Conservation (phyloP, 2,329 filamentous ascomycete genomes). For the Rhexocercosporidium sp. region DNA sequence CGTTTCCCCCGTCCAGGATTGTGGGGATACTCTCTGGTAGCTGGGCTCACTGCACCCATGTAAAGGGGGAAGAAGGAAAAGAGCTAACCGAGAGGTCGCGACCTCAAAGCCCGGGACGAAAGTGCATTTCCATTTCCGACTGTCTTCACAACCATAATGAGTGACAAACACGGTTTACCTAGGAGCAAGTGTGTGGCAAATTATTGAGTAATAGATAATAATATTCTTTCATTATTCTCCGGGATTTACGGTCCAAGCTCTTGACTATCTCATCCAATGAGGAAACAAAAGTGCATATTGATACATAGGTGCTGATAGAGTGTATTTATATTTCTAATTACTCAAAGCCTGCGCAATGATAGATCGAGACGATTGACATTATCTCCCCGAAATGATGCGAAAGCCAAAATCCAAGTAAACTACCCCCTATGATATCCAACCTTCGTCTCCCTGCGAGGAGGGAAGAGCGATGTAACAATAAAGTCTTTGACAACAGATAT, state of each 20-base stretch:
- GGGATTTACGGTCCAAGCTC: not conserved
- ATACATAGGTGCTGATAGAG: too few relatives aligned
- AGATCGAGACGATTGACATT: not conserved
- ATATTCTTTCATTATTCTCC: not conserved
- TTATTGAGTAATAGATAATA: not conserved
- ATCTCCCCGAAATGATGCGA: not conserved
- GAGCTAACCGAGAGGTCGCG: not conserved
- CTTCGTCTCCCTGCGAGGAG: not conserved
- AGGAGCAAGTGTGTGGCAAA: slow-evolving; percentile 1
- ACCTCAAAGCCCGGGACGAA: slow-evolving; percentile 6
- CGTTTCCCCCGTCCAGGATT: slow-evolving; percentile 4
- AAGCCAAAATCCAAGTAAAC: not conserved
- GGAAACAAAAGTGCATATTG: not conserved
- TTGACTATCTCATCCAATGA: not conserved
- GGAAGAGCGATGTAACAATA: not conserved
- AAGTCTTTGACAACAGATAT: slow-evolving; percentile 6
- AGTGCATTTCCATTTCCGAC: slow-evolving; percentile 5
- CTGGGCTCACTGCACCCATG: not conserved
- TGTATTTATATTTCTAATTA: not conserved
- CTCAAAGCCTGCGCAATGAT: not conserved
- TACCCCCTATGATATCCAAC: not conserved
- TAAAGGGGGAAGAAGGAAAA: not conserved
- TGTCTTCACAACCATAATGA: not conserved
- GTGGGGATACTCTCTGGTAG: slow-evolving; percentile 8
- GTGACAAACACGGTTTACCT: not conserved